Base-by-base conservation (phyloP, 768 basidiomycete genomes). In the Postia placenta region DNA sequence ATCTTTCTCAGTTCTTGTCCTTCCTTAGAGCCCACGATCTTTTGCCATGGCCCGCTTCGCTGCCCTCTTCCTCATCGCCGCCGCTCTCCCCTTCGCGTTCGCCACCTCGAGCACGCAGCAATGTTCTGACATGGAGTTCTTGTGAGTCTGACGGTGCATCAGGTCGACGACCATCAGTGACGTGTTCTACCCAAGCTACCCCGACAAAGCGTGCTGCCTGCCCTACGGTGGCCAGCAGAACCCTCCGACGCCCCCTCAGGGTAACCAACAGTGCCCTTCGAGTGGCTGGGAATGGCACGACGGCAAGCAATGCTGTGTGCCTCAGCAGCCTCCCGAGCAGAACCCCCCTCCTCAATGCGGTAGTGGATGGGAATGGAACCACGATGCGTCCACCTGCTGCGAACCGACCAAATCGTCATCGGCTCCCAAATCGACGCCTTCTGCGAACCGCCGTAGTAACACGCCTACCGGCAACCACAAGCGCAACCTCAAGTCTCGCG, bases 251-350 rank as follows among this genome's bases (percentile, higher is more conserved):
- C 78, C 79, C n/a, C 78, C 79, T 22, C 65, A 65, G 38, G 75
- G 71, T 41, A 67, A 62, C 22, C 52, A 66, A 11, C 78, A 77
- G 64, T 79, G 77, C 28, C 55, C 61, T n/a, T 67, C 70, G 20
- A 65, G 62, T 43, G 66, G 60, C 35, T 74, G 76, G 65, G 78
- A 76, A 58, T 82, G 79, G 79, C 62, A 67, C 51, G 45, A 53
- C 4, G 64, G 62, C 20, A 68, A 75, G 56, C 65, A 69, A 19
- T 82, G 78, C 67, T 83, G 80, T 60, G 70, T 74, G 22, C 81
- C 82, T 47, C 63, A 63, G 41, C 57, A 72, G 52, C 74, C 74
- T 14, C 63, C 66, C 28, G 61, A 67, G 25, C 50, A 62, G 5
- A 64, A 63, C 19, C 74, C 78, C 28, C 63, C 70, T 37, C 64